Base-by-base conservation (phyloP, 768 basidiomycete species). In the Russula brevipes region DNA sequence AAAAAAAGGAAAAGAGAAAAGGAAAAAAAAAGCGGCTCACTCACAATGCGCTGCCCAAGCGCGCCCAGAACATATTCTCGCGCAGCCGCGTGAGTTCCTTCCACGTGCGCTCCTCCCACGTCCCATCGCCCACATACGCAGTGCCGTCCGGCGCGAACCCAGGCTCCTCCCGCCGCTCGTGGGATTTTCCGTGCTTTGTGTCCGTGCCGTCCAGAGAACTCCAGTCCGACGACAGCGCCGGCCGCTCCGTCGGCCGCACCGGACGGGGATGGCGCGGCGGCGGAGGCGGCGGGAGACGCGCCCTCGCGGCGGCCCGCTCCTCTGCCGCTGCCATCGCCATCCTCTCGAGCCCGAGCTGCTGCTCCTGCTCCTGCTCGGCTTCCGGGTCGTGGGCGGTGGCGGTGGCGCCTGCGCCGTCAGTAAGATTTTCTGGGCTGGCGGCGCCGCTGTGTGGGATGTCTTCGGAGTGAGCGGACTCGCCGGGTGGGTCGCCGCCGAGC, bases 61-160 rank as follows among this genome's bases (percentile, higher is more conserved):
- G 76, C 24, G 91, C 88, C 87, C 85, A 93, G 72, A 89, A 94
- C 89, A 94, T 88, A 47, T 89, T 86, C 72, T 93, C 89, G 63
- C 85, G 82, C 66, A 94, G 72, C 49, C 79, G 79, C 17, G 84
- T 79, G 19, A 94, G 72, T 74, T 91, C 88, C 69, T 86, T 87
- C 90, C 91, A 94, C 19, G 88, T 85, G 55, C 85, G 80, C 71
- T 93, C 91, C 73, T 93, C 91, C 91, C 92, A 93, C 4, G 86
- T 89, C 35, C 80, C 75, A 51, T 88, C 83, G 14, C 85, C 82
- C 33, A 89, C 78, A 63, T 82, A 89, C 35, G 76, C 74, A 16
- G 77, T 77, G 9, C 68, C 68, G 52, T 79, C 77, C 3, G 65
- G 70, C 17, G 74, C 73, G 9, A 60, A 41, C 17, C 8, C 39